A percentile compares a stretch with the other conserved stretches of the same genome.
Conservation (phyloP, 1,139 yeast species). For the Debaryomycetaceae sp. region DNA sequence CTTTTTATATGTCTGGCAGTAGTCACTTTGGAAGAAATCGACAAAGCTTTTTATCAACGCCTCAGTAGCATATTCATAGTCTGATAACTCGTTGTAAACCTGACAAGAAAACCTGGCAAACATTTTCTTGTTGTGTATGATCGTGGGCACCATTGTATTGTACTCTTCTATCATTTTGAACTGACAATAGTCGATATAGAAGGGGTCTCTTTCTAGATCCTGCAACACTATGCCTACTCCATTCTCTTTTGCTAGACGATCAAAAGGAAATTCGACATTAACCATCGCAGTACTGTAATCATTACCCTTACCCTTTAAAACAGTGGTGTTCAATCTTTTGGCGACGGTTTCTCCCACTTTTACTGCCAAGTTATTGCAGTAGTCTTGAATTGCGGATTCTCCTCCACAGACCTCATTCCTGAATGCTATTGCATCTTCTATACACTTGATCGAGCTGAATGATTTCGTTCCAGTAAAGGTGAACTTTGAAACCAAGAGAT, state of each 20-base stretch:
- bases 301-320: slow-evolving; percentile 27
- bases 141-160: slow-evolving; percentile 47
- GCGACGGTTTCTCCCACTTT: slow-evolving; percentile 37
- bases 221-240: not conserved
- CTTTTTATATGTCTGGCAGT: not conserved
- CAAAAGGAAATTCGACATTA: slow-evolving; percentile 41
- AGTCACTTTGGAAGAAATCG: not conserved
- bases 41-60: slow-evolving; percentile 4
- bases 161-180: slow-evolving; percentile 16
- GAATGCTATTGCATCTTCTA: slow-evolving; percentile 46
- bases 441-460: slow-evolving; percentile 22
- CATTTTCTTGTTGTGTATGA: slow-evolving; percentile 36
- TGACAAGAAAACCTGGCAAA: slow-evolving; percentile 59
- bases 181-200: slow-evolving; percentile 2
- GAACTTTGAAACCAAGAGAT: slow-evolving; percentile 37
- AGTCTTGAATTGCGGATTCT: slow-evolving; percentile 47
- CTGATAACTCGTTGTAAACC: slow-evolving; percentile 53
- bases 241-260: not conserved
- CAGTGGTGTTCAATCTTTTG: slow-evolving; percentile 34
- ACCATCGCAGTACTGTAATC: slow-evolving; percentile 42
- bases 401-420: slow-evolving; percentile 60
- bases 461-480: slow-evolving; percentile 34
- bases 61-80: slow-evolving; percentile 45
- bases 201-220: not conserved
- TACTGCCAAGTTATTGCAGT: slow-evolving; percentile 44